A percentile compares a stretch with the other conserved stretches of the same genome.
Conservation (phyloP, 2,329 filamentous ascomycete species). For the Botryosphaeria dothidea region DNA sequence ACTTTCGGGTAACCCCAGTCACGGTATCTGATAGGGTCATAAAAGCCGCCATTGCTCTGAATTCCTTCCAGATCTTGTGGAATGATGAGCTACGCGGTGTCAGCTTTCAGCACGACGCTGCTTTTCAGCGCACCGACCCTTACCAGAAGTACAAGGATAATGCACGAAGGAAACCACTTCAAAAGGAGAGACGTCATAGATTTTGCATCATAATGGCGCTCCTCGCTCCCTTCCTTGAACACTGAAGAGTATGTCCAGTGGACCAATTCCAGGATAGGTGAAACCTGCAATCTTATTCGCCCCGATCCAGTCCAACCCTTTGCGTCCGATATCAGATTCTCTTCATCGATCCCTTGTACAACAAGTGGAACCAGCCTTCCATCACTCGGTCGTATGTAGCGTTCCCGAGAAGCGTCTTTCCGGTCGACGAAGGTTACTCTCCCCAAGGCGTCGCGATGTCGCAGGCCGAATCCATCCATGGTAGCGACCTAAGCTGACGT, state of each 20-base stretch:
- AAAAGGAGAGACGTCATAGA: neutral
- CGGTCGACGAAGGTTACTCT: neutral
- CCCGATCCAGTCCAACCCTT: neutral
- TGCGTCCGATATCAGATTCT: neutral
- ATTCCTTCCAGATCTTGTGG: conserved; percentile 14
- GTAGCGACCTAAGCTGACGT: too few relatives aligned
- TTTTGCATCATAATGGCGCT: neutral
- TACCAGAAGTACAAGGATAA: conserved; percentile 10
- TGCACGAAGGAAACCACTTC: conserved; percentile 13
- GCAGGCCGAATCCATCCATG: neutral
- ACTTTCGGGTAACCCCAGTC: conserved; percentile 18
- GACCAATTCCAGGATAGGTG: neutral
- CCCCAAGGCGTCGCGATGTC: conserved; percentile 1
- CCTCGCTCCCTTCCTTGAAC: neutral
- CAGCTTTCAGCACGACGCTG: neutral
- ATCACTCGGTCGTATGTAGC: conserved; percentile 1
- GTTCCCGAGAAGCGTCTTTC: neutral
- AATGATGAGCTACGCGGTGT: neutral
- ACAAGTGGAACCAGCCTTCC: neutral
- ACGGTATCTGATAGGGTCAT: conserved; percentile 8
- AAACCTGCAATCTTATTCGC: neutral
- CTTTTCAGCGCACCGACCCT: neutral
- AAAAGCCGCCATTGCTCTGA: conserved; percentile 6
- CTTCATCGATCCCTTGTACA: neutral
- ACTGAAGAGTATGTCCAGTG: conserved; percentile 14